Conservation (phyloP, 2,329 filamentous ascomycete genomes). For the Aspergillus hiratsukae region DNA sequence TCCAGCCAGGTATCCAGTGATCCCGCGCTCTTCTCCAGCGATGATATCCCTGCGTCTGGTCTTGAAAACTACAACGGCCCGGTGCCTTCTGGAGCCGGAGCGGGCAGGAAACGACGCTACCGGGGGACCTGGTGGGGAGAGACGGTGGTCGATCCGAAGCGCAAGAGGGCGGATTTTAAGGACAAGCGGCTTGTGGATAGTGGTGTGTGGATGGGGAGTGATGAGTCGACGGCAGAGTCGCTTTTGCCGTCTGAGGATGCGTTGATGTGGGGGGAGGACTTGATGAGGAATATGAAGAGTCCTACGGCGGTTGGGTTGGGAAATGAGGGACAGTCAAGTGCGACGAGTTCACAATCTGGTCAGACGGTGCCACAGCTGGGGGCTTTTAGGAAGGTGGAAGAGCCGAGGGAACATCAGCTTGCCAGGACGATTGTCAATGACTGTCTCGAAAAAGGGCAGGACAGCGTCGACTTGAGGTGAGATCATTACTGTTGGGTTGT, state of each 20-base stretch:
- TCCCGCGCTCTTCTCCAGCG: conserved; percentile 45
- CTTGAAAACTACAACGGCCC: conserved; percentile 41
- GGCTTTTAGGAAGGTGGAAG: conserved; percentile 20
- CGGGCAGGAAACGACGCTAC: conserved; percentile 37
- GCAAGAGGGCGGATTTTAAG: conserved; percentile 40
- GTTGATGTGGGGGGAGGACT: conserved; percentile 35
- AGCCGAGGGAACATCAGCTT: conserved; percentile 33
- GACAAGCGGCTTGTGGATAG: conserved; percentile 43
- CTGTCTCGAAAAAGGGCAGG: conserved; percentile 41
- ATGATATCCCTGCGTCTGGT: conserved; percentile 43
- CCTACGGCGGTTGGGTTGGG: conserved; percentile 2
- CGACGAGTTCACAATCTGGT: background rate
- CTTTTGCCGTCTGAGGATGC: conserved; percentile 34
- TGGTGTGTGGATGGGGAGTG: conserved; percentile 47
- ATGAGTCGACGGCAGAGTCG: conserved; percentile 35
- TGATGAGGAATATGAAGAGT: conserved; percentile 25
- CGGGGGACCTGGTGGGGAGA: conserved; percentile 45
- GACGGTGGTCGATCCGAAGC: conserved; percentile 33
- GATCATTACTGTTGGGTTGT: conserved; percentile 9
- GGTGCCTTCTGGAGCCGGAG: conserved; percentile 12
- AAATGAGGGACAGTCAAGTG: background rate
- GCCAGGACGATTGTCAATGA: conserved; percentile 36
- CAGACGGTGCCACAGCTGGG: conserved; percentile 12
- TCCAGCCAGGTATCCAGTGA: conserved; percentile 41
- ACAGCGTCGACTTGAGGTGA: conserved; percentile 44